Conservation (phyloP, 164 flowering plant species). For the Berberis thunbergii region DNA sequence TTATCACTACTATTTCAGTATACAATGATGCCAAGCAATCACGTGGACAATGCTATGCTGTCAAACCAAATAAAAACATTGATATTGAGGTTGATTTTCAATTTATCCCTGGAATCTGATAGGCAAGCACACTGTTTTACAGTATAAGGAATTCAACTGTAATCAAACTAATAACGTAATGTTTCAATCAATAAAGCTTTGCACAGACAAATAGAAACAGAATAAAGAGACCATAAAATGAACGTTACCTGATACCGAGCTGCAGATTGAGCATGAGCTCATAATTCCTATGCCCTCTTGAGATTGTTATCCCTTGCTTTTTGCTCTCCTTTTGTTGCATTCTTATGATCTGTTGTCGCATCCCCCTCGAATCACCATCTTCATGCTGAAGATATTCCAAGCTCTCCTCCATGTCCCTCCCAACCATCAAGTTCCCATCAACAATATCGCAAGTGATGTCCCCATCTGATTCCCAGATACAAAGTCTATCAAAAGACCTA, state of each 20-base stretch:
- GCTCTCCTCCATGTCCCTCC: conserved; percentile 16
- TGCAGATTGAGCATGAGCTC: conserved; percentile 41
- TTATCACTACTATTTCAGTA: no score
- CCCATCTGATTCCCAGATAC: conserved; percentile 33
- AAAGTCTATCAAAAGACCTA: conserved; percentile 28
- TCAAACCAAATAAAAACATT: no score
- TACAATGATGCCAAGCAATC: no score
- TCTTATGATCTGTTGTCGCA: conserved; percentile 19
- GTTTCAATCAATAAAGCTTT: no score
- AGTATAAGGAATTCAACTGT: no score
- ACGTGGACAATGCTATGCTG: no score
- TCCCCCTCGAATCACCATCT: conserved; percentile 10
- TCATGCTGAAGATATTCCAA: conserved; percentile 20
- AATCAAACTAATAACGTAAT: no score
- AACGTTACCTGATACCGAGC: conserved; percentile 27
- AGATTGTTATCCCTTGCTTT: conserved; percentile 50
- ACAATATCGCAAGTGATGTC: conserved; percentile 13
- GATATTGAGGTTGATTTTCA: no score
- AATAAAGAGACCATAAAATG: no score
- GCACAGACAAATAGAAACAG: no score
- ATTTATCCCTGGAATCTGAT: no score
- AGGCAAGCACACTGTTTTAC: no score
- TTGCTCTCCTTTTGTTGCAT: conserved; percentile 17
- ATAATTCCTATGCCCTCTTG: conserved; percentile 34
- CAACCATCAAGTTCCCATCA: conserved; percentile 12